Evolutionary conservation across 495 filamentous ascomycete genomes (phyloP).

Genomic region (Neurospora sp.): DNA sequence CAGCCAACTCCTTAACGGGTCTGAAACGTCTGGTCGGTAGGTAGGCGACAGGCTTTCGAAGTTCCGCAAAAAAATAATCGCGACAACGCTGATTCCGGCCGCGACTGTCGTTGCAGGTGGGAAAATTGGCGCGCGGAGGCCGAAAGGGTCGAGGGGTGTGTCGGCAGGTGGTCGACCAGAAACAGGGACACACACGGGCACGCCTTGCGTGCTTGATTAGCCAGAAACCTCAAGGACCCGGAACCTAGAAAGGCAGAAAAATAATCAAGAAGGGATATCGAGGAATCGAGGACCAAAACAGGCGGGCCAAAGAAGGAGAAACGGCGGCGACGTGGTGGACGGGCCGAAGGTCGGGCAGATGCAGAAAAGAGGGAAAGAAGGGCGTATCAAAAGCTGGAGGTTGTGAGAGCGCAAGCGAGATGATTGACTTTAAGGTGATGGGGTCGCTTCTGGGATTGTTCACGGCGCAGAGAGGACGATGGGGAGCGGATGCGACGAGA

Average conservation of each 20-base stretch:
- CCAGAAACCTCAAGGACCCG: neutral
- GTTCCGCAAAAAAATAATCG: neutral
- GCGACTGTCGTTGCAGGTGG: slow-evolving; percentile 10
- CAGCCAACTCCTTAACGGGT: neutral
- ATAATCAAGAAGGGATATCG: slow-evolving; percentile 12
- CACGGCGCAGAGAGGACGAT: slow-evolving; percentile 20
- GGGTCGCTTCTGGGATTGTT: slow-evolving; percentile 29
- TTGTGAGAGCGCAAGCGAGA: slow-evolving; percentile 39
- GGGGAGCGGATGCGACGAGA: slow-evolving; percentile 17
- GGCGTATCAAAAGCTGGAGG: slow-evolving; percentile 27
- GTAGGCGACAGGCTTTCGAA: neutral
- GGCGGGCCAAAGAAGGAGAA: slow-evolving; percentile 11
- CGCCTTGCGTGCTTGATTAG: slow-evolving; percentile 13
- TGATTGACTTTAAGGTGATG: slow-evolving; percentile 36
- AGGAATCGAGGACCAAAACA: slow-evolving; percentile 12
- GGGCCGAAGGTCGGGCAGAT: slow-evolving; percentile 19
- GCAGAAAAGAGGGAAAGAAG: slow-evolving; percentile 14
- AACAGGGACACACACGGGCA: slow-evolving; percentile 8
- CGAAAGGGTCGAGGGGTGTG: slow-evolving; percentile 8
- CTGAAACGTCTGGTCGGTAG: neutral
- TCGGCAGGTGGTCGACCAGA: neutral
- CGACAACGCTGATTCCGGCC: slow-evolving; percentile 6
- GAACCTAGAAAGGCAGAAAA: slow-evolving; percentile 5
- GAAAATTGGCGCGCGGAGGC: slow-evolving; percentile 22
- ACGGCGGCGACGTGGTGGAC: slow-evolving; percentile 8